A percentile compares a stretch with the other conserved stretches of the same genome.
These are phyloP conservation scores for Xylaria sp. DNA, from an alignment of 2,329 filamentous ascomycete species.

Conservation along the genomic window DNA sequence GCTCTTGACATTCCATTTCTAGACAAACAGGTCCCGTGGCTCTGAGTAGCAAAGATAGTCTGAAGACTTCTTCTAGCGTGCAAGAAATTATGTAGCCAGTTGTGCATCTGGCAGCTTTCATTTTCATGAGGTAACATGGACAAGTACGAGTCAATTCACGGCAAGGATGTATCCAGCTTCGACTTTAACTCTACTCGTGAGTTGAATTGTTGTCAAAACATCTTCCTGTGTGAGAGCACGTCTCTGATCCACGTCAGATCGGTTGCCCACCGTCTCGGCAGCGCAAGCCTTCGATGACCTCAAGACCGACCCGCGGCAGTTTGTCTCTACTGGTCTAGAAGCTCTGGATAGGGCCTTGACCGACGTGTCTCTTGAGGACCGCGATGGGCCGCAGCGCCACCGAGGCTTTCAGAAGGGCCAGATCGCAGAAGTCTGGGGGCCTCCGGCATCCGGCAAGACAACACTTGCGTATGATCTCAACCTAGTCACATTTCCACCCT, in stretches of 20 bases:
- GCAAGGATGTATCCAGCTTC: constrained; percentile 71
- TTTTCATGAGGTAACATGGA: constrained; percentile 57
- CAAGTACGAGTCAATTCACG: constrained; percentile 66
- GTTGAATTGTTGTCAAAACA: constrained; percentile 44
- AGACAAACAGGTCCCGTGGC: not conserved
- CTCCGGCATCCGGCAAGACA: constrained; percentile 87
- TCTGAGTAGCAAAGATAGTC: not conserved
- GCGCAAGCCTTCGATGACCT: constrained; percentile 75
- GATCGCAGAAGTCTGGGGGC: constrained; percentile 88
- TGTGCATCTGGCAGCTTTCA: constrained; percentile 4
- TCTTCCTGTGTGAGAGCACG: constrained; percentile 14
- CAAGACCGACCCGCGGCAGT: constrained; percentile 60
- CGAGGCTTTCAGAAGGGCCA: constrained; percentile 79
- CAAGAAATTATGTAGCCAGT: constrained; percentile 33
- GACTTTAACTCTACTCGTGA: constrained; percentile 64
- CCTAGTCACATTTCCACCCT: not conserved
- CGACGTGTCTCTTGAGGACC: constrained; percentile 41
- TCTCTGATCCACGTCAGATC: constrained; percentile 63
- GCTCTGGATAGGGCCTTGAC: constrained; percentile 63
- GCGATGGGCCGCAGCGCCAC: constrained; percentile 29
- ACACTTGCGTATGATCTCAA: constrained; percentile 71
- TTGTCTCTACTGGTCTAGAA: constrained; percentile 66
- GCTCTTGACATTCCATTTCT: not conserved
- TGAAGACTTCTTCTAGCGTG: not conserved
- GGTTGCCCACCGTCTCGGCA: constrained; percentile 80